These are phyloP conservation scores for Venturia pyrina DNA, from an alignment of 2,329 filamentous ascomycete genomes.

Conservation along the genomic window DNA sequence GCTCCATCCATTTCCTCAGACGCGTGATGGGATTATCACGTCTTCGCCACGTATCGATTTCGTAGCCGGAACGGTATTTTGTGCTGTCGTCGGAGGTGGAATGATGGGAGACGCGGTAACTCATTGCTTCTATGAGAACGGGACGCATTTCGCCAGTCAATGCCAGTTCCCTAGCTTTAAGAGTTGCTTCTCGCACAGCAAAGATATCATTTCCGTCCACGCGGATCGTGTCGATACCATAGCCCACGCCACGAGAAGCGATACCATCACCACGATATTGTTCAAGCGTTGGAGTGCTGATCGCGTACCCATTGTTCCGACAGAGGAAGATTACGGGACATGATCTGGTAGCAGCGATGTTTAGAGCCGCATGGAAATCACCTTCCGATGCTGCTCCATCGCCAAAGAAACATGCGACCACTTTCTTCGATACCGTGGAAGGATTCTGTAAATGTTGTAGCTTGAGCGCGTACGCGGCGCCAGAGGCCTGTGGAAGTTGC, in stretches of 20 bases:
- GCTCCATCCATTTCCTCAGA: slow-evolving; percentile 83
- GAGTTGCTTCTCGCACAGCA: slow-evolving; percentile 72
- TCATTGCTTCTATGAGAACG: slow-evolving; percentile 89
- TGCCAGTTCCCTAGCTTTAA: slow-evolving; percentile 66
- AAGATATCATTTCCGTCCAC: slow-evolving; percentile 94
- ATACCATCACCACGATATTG: slow-evolving; percentile 90
- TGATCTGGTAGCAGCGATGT: slow-evolving; percentile 81
- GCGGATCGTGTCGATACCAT: slow-evolving; percentile 87
- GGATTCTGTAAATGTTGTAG: slow-evolving; percentile 66
- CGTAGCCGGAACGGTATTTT: slow-evolving; percentile 83
- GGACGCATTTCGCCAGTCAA: slow-evolving; percentile 71
- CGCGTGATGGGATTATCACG: slow-evolving; percentile 82
- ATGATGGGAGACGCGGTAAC: slow-evolving; percentile 95
- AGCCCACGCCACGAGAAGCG: slow-evolving; percentile 74
- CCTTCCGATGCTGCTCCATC: slow-evolving; percentile 86
- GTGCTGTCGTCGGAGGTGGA: slow-evolving; percentile 96
- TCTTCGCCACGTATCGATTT: slow-evolving; percentile 91
- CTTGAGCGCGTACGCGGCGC: slow-evolving; percentile 80
- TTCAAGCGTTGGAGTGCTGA: slow-evolving; percentile 79
- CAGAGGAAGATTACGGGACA: slow-evolving; percentile 86
- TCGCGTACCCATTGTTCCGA: slow-evolving; percentile 87
- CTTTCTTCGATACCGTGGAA: slow-evolving; percentile 48
- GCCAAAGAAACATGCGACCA: slow-evolving; percentile 79
- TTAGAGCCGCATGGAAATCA: slow-evolving; percentile 84
- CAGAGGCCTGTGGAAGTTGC: slow-evolving; percentile 79